Evolutionary conservation across 2,329 filamentous ascomycete species (phyloP), one percentile per base, ranked within the genome.

Genomic region (Orbilia oligospora): DNA sequence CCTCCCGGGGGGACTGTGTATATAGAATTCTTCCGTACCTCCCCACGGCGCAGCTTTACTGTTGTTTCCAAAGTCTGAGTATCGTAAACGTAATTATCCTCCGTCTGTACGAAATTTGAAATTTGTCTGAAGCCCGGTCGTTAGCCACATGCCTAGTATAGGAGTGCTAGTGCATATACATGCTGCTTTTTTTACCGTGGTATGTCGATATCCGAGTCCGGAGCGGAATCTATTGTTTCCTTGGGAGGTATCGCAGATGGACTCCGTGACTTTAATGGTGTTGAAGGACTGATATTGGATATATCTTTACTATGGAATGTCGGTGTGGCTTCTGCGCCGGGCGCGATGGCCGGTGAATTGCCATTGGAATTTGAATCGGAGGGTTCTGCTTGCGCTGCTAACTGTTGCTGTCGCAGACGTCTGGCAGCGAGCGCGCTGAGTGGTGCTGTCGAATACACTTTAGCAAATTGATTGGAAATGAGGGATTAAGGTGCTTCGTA

Each of bases 341-440:
- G 71, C 36, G 63, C 56, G 33, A 55, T 24, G n/a, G 66, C 20
- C 16, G 71, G 76, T 30, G 65, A 64, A 44, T 53, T 30, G 58
- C 44, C 61, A 44, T 72, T 80, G 36, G 75, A 33, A 20, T 71
- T 67, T 2, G 69, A 22, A 5, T 41, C 30, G 49, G 71, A 44
- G 22, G 66, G 30, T 58, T 67, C 41, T 27, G 70, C 51, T 27
- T 71, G 44, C 46, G 71, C 55, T 5, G 64, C 71, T 38, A 72
- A 56, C 41, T 73, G 80, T 14, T 80, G 75, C 27, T 71, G 81
- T 18, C 68, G 68, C 5, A 82, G 65, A 38, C 81, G 79, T 41
- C 81, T 78, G n/a, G 80, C 75, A 3, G 81, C 81, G 18, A 82
- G 76, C 10, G 81, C 81, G 70, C 81, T 82, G 36, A 82, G 71